A percentile compares a stretch with the other conserved stretches of the same genome.
Conservation (phyloP, 75 land plant genomes). For the Pinus albicaulis region DNA sequence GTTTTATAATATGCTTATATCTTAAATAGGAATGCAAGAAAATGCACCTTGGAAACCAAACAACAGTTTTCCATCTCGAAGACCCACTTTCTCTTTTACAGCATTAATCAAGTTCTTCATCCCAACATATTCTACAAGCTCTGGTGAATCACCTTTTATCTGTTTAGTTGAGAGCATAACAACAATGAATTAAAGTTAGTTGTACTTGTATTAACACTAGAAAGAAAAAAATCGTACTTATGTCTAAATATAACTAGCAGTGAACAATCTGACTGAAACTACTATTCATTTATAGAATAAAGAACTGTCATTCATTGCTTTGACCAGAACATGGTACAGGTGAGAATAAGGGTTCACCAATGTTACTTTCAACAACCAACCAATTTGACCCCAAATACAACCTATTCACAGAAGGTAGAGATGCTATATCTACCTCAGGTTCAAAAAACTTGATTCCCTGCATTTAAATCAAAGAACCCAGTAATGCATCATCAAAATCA, state of each 20-base stretch:
- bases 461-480: slow-evolving; percentile 12
- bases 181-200: not conserved
- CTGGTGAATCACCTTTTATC: slow-evolving; percentile 98
- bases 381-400: slow-evolving; percentile 1
- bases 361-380: not conserved
- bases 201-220: not conserved
- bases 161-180: slow-evolving; percentile 17
- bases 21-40: not conserved
- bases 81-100: slow-evolving; percentile 59
- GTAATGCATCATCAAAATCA: not conserved
- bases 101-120: slow-evolving; percentile 83
- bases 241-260: not conserved
- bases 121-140: slow-evolving; percentile 85
- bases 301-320: not conserved
- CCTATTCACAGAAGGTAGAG: not conserved
- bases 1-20: not conserved
- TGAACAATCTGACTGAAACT: not conserved
- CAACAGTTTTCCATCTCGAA: slow-evolving; percentile 61
- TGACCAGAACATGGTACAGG: not conserved
- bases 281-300: not conserved
- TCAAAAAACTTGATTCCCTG: slow-evolving; percentile 99
- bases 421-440: slow-evolving; percentile 72
- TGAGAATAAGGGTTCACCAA: slow-evolving; percentile 7
- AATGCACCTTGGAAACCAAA: slow-evolving; percentile 70
- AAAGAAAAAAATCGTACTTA: not conserved